Conservation (phyloP, 352 stramenopile species). For the Globisporangium paroecandrum region DNA sequence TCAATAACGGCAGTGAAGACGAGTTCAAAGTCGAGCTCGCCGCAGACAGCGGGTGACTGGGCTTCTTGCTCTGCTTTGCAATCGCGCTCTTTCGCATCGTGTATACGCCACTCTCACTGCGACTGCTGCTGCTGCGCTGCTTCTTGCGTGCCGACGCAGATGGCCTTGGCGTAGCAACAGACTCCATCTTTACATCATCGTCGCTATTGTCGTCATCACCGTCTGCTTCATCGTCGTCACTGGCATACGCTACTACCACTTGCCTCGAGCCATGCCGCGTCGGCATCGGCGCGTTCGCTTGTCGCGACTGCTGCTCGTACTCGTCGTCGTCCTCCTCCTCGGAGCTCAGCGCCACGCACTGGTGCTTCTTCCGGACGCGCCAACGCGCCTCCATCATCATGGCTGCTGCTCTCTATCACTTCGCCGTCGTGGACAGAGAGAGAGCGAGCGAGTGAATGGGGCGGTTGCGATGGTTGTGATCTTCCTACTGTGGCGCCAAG, state of each 20-base stretch:
- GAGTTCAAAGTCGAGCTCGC: not conserved
- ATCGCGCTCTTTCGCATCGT: not conserved
- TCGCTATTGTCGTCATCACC: not conserved
- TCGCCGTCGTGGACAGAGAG: not conserved
- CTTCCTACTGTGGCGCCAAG: not conserved
- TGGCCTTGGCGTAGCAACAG: not conserved
- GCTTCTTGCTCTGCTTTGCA: not conserved
- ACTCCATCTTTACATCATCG: not conserved
- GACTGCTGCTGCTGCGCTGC: not conserved
- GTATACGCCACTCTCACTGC: not conserved
- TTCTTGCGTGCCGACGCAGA: not conserved
- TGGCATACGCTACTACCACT: not conserved
- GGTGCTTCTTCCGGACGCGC: slow-evolving; percentile 5
- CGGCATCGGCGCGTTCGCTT: not conserved
- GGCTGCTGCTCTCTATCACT: not conserved
- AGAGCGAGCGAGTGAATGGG: not conserved
- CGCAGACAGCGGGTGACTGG: not conserved
- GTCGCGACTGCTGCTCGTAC: not conserved
- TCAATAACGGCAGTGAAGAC: not conserved
- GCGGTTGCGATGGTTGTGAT: not conserved
- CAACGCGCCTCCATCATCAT: not conserved
- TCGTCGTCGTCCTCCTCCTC: slow-evolving; percentile 3
- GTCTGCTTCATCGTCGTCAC: not conserved
- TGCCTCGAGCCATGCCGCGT: not conserved
- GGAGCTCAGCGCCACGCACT: not conserved